Percentiles rank a stretch among this genome's conserved stretches.
Evolutionary conservation across 495 filamentous ascomycete species (phyloP).

Genomic region (Xylaria bambusicola): DNA sequence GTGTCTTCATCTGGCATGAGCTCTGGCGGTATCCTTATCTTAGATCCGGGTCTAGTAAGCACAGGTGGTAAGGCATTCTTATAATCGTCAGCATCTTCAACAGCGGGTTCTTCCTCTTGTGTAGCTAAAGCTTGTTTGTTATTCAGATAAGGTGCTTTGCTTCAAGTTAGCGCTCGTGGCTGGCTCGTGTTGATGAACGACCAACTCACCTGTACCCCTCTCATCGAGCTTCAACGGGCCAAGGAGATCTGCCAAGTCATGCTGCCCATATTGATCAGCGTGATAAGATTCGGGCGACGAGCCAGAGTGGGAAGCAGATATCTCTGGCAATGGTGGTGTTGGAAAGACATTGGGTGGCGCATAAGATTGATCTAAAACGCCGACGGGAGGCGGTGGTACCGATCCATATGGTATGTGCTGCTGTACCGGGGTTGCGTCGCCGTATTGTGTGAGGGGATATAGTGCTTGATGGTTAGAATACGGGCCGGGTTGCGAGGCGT

Average conservation of each 20-base stretch:
- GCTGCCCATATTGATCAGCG: slow-evolving; percentile 66
- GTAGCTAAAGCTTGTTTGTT: slow-evolving; percentile 59
- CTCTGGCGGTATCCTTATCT: slow-evolving; percentile 86
- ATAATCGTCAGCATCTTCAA: slow-evolving; percentile 74
- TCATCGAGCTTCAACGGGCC: slow-evolving; percentile 88
- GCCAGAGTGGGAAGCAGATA: slow-evolving; percentile 43
- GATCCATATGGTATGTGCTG: slow-evolving; percentile 52
- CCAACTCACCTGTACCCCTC: slow-evolving; percentile 75
- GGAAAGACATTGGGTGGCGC: slow-evolving; percentile 51
- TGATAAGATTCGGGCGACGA: slow-evolving; percentile 54
- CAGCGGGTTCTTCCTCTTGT: slow-evolving; percentile 68
- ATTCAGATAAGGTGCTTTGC: slow-evolving; percentile 79
- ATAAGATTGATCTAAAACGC: slow-evolving; percentile 54
- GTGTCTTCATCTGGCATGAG: slow-evolving; percentile 90
- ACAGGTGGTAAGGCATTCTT: slow-evolving; percentile 65
- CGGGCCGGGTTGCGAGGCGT: slow-evolving; percentile 35
- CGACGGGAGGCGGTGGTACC: slow-evolving; percentile 44
- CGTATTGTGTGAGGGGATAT: slow-evolving; percentile 49
- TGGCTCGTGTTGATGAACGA: background rate
- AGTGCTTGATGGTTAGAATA: slow-evolving; percentile 44
- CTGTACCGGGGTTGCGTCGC: slow-evolving; percentile 44
- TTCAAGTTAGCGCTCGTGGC: slow-evolving; percentile 26
- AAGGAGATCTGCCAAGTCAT: slow-evolving; percentile 75
- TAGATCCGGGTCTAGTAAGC: slow-evolving; percentile 65
- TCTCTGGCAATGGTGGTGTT: slow-evolving; percentile 54